Evolutionary conservation across 331 rosid genomes (phyloP).

Genomic region (Quercus phellos): DNA sequence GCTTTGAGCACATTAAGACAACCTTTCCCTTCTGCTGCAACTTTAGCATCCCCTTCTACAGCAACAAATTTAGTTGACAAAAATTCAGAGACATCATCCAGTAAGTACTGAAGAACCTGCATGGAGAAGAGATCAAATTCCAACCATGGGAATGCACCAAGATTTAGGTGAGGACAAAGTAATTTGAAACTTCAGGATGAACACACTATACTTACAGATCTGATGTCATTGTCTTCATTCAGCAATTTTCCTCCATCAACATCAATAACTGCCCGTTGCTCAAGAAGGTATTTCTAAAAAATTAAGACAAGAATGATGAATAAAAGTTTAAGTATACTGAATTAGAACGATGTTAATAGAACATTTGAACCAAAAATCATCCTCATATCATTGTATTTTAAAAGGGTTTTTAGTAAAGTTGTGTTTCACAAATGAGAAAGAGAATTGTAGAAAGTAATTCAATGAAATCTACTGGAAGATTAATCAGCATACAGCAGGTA

Average conservation of each 20-base stretch:
- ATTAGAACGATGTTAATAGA: not conserved
- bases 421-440: not conserved
- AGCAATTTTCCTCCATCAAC: conserved; percentile 81
- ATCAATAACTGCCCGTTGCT: conserved; percentile 69
- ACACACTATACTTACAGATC: conserved; percentile 69
- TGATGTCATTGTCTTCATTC: conserved; percentile 82
- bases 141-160: conserved; percentile 10
- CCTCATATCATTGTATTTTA: not conserved
- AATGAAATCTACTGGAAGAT: not conserved
- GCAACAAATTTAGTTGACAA: conserved; percentile 48
- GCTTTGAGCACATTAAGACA: conserved; percentile 49
- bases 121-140: conserved; percentile 24
- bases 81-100: conserved; percentile 85
- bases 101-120: conserved; percentile 81
- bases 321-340: not conserved
- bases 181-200: conserved; percentile 19
- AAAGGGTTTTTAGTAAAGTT: not conserved
- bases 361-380: not conserved
- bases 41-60: conserved; percentile 41
- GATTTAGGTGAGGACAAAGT: conserved; percentile 1
- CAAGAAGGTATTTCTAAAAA: conserved; percentile 79
- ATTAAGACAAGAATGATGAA: not conserved
- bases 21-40: conserved; percentile 42
- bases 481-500: not conserved
- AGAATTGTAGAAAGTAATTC: not conserved